Evolutionary conservation across 2,329 filamentous ascomycete species (phyloP).

Genomic region (Stenocarpella maydis): DNA sequence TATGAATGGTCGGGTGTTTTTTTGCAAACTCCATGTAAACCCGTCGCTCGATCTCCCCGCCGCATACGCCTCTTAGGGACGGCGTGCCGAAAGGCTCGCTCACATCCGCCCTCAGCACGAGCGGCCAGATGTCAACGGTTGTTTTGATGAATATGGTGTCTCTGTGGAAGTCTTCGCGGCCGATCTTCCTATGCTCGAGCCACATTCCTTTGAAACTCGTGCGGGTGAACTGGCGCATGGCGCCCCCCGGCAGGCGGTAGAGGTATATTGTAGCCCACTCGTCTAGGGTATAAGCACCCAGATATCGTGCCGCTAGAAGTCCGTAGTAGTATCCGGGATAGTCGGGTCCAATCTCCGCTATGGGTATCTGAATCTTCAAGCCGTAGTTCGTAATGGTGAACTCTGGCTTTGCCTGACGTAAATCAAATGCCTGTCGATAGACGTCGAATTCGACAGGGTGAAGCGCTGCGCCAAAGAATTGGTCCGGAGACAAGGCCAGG

Average conservation of each 20-base stretch:
- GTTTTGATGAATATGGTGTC: neutral
- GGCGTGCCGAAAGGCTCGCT: conserved; percentile 11
- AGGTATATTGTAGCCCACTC: conserved; percentile 22
- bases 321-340: conserved; percentile 7
- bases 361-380: conserved; percentile 2
- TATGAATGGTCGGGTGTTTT: conserved; percentile 1
- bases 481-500: conserved; percentile 9
- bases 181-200: conserved; percentile 9
- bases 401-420: neutral
- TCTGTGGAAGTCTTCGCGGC: neutral
- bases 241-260: neutral
- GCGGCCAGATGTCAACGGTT: conserved; percentile 1
- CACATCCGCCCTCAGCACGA: neutral
- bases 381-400: neutral
- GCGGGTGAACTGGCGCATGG: conserved; percentile 13
- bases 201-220: conserved; percentile 16
- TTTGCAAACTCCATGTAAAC: conserved; percentile 21
- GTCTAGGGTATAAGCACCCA: neutral
- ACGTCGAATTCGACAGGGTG: conserved; percentile 1
- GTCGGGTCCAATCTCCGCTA: conserved; percentile 9
- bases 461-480: neutral
- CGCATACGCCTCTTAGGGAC: neutral
- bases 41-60: conserved; percentile 1
- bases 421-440: conserved; percentile 14
- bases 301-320: conserved; percentile 7